These are phyloP conservation scores for Phoma sp. DNA, from an alignment of 2,329 filamentous ascomycete genomes.

Conservation along the genomic window DNA sequence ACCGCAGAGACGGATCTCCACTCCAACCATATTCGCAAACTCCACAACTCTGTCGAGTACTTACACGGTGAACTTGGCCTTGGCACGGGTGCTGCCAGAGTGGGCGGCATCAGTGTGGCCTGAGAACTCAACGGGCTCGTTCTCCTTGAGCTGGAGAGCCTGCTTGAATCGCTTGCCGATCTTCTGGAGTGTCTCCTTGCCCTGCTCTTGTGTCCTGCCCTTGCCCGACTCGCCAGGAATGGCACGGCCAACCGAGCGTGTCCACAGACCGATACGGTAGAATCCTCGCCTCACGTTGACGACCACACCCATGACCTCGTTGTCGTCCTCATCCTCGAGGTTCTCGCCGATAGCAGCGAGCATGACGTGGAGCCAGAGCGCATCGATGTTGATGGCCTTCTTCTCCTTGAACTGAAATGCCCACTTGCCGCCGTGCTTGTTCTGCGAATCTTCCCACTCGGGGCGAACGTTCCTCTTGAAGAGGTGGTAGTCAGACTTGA, in stretches of 20 bases:
- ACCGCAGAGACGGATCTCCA: conserved; percentile 9
- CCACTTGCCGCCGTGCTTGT: conserved; percentile 99
- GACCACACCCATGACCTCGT: conserved; percentile 98
- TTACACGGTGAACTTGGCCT: conserved; percentile 89
- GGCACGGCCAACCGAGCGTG: conserved; percentile 86
- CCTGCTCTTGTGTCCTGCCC: conserved; percentile 79
- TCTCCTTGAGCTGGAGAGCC: conserved; percentile 77
- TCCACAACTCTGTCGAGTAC: not conserved
- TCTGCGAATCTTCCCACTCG: conserved; percentile 98
- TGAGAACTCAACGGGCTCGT: conserved; percentile 88
- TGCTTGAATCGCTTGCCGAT: conserved; percentile 95
- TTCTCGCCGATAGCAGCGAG: conserved; percentile 97
- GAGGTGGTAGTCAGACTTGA: conserved; percentile 99
- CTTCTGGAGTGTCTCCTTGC: conserved; percentile 79
- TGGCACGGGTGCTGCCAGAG: conserved; percentile 90
- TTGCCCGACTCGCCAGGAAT: conserved; percentile 78
- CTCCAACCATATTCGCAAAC: not conserved
- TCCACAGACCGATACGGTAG: conserved; percentile 98
- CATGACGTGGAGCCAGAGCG: conserved; percentile 96
- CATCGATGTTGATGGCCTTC: conserved; percentile 87
- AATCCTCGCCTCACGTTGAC: conserved; percentile 99
- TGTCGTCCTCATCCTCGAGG: conserved; percentile 90
- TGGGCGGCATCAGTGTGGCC: conserved; percentile 95
- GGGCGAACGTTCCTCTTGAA: conserved; percentile 98
- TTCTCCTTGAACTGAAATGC: conserved; percentile 98